Base-by-base conservation (phyloP, 345 rosid genomes). In the Salix udensis region DNA sequence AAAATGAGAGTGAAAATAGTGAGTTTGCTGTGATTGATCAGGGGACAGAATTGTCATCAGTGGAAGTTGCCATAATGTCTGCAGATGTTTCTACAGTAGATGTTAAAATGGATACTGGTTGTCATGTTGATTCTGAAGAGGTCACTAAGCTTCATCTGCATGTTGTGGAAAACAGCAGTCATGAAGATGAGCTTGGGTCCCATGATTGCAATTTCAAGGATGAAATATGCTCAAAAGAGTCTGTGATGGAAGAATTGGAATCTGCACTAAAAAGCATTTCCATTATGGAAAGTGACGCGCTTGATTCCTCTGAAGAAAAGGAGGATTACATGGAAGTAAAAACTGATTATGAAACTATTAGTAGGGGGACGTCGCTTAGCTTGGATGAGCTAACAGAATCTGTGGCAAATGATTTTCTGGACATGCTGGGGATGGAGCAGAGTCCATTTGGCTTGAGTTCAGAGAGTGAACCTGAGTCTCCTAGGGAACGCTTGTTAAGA, bases 391-490 rank as follows among this genome's bases (percentile, higher is more conserved):
- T 82, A 60, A 79, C 88, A 68, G 91, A 89, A 15, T 84, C 91
- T 24, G 93, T 94, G 78, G 96, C 89, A 66, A 84, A 82, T 79
- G 98, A 94, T 72, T 94, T 94, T 83, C 84, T 94, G 84, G 83
- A 85, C 78, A 90, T 92, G 97, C 82, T 92, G 79, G 97, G 94
- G 65, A 83, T 92, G 50, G 97, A 89, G 75, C 88, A 88, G 71
- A 87, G 92, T 84, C 92, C 97, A 78, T 82, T 87, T 77, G 88
- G 89, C 81, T 73, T 82, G 82, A 88, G 88, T 82, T 84, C 91
- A 44, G 95, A 88, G 74, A 91, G 92, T 79, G 98, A 95, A 77
- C 92, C 98, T 9, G 97, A 95, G 81, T 95, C 97, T 73, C 98
- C 98, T 50, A 86, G 98, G 82, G 98, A 90, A 87, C 93, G 88